These are phyloP conservation scores for Fusarium sp. DNA, from an alignment of 2,329 filamentous ascomycete species.

Conservation along the genomic window DNA sequence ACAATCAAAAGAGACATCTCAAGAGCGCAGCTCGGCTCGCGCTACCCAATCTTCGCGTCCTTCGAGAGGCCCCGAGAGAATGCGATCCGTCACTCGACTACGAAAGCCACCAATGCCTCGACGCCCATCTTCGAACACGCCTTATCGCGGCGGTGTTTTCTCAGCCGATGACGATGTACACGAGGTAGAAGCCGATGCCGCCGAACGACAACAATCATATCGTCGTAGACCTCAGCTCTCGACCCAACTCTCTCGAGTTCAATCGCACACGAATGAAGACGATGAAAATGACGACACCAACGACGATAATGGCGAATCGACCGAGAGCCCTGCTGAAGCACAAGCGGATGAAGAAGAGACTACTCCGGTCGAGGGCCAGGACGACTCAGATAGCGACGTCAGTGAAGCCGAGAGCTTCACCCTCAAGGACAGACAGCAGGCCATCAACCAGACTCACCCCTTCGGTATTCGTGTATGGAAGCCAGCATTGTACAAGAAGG, in stretches of 20 bases:
- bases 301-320: conserved; percentile 28
- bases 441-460: conserved; percentile 98
- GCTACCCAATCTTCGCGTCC: conserved; percentile 50
- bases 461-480: conserved; percentile 99
- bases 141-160: conserved; percentile 85
- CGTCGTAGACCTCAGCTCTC: conserved; percentile 49
- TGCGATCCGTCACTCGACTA: conserved; percentile 59
- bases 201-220: conserved; percentile 55
- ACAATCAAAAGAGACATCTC: conserved; percentile 49
- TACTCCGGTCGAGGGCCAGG: conserved; percentile 56
- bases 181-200: conserved; percentile 79
- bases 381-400: conserved; percentile 74
- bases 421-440: conserved; percentile 93
- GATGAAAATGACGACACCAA: conserved; percentile 34
- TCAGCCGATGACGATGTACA: conserved; percentile 88
- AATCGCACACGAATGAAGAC: conserved; percentile 48
- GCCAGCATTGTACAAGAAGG: conserved; percentile 97
- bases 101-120: conserved; percentile 79
- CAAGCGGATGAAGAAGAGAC: conserved; percentile 47
- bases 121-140: conserved; percentile 75
- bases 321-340: conserved; percentile 43
- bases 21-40: conserved; percentile 51
- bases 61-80: conserved; percentile 58
- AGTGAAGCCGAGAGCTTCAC: conserved; percentile 99
- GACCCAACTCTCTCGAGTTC: conserved; percentile 53